Conservation (phyloP, 2,329 filamentous ascomycete genomes). For the Colletotrichum graminicola region DNA sequence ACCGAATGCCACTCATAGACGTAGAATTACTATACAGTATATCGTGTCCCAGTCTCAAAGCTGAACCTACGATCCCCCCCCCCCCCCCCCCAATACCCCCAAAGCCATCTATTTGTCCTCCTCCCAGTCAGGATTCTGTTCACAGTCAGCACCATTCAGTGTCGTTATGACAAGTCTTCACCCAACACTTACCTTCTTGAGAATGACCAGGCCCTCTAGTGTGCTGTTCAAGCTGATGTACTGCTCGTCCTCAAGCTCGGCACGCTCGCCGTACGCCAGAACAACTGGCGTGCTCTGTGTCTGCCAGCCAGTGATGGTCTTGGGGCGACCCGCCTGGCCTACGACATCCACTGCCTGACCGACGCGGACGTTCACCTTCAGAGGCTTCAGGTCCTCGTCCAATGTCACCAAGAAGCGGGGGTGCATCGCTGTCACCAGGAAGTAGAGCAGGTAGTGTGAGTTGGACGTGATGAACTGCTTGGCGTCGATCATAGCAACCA, state of each 20-base stretch:
- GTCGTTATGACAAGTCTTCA: not conserved
- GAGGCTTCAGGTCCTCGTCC: slow-evolving; percentile 91
- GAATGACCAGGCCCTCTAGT: slow-evolving; percentile 93
- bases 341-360: slow-evolving; percentile 99
- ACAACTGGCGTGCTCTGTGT: slow-evolving; percentile 99
- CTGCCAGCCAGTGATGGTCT: slow-evolving; percentile 99
- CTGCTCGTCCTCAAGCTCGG: slow-evolving; percentile 97
- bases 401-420: slow-evolving; percentile 96
- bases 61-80: slow-evolving; percentile 39
- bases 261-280: slow-evolving; percentile 92
- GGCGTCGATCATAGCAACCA: slow-evolving; percentile 94
- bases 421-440: slow-evolving; percentile 95
- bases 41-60: slow-evolving; percentile 39
- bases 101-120: slow-evolving; percentile 56
- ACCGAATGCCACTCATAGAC: slow-evolving; percentile 39
- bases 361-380: slow-evolving; percentile 96
- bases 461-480: slow-evolving; percentile 81
- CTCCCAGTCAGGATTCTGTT: slow-evolving; percentile 68
- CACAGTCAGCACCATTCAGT: slow-evolving; percentile 11
- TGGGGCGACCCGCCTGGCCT: slow-evolving; percentile 94
- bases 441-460: slow-evolving; percentile 95
- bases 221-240: slow-evolving; percentile 93
- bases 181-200: slow-evolving; percentile 83
- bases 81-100: slow-evolving; percentile 22
- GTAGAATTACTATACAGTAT: slow-evolving; percentile 43